Base-by-base conservation (phyloP, 768 basidiomycete species). In the Podaxis carcinomalis region DNA sequence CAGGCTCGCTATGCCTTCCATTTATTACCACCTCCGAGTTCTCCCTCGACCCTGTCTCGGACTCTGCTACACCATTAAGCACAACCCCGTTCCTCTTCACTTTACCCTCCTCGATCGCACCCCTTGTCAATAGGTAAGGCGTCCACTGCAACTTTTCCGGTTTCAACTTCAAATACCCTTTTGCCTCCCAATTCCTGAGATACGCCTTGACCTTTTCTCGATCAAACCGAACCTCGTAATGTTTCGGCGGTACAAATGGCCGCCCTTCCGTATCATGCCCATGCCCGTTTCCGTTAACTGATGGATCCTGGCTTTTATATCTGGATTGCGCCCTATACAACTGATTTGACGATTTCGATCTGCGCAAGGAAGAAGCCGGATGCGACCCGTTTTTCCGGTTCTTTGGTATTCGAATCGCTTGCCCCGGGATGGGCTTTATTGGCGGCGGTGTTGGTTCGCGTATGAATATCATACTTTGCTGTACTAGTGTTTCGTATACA, bases 71-170 rank as follows among this genome's bases (percentile, higher is more conserved):
- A 3, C 53, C 50, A 21, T 64, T 62, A 49, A 5, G 27, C 10
- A 19, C 16, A 25, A 25, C 19, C 39, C 64, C 53, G 62, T 50
- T 25, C 36, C 62, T 42, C 37, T 40, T 27, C 28, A 42, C 56
- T 51, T 65, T 62, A 64, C 59, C 55, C 62, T 68, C 68, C 72
- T 71, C 47, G 68, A 53, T 67, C 50, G 64, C 57, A 42, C 57
- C 69, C 66, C 83, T 77, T 4, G 87, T 78, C 47, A 93, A 73
- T 40, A 97, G 75, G 73, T 96, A 98, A 27, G 96, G 96, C 63
- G 88, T 95, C 92, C 96, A 99, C 69, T 93, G 94, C 63, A 98
- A 80, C 71, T 86, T 86, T 68, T 96, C 93, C 1, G 94, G 88
- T 65, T 83, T 84, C 60, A 93, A 77, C 65, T 73, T 82, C 62